Percentiles rank a stretch among this genome's conserved stretches.
Evolutionary conservation across 805 yeast species (phyloP).

Genomic region (Ogataea ganodermae): DNA sequence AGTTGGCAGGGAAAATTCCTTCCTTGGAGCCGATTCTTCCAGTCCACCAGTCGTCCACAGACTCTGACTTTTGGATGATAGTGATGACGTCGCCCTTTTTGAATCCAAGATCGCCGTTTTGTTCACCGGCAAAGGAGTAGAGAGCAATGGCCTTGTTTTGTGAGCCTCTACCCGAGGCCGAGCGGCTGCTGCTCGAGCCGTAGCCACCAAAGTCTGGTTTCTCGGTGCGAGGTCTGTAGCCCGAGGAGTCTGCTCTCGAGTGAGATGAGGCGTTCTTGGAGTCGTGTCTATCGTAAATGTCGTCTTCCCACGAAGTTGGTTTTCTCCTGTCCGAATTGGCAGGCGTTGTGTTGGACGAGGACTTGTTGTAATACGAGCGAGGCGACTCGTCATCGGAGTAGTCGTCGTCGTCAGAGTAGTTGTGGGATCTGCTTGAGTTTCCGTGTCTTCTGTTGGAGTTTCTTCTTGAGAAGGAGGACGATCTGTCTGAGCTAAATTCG

Average conservation of each 20-base stretch:
- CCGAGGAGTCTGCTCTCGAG: constrained; percentile 30
- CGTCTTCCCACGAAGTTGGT: constrained; percentile 80
- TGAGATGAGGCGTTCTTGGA: constrained; percentile 28
- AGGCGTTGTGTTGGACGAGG: constrained; percentile 17
- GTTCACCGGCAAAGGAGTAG: constrained; percentile 87
- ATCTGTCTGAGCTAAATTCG: constrained; percentile 59
- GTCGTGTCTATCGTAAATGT: constrained; percentile 62
- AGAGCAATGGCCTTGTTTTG: constrained; percentile 84
- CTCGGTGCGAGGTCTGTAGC: constrained; percentile 34
- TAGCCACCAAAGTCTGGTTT: constrained; percentile 38
- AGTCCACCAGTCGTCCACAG: constrained; percentile 98
- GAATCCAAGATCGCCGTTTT: constrained; percentile 89
- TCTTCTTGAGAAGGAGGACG: constrained; percentile 36
- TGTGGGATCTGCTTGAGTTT: constrained; percentile 12
- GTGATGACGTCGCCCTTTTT: constrained; percentile 92
- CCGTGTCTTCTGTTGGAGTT: constrained; percentile 12
- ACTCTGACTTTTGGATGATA: constrained; percentile 80
- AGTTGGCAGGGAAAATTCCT: constrained; percentile 97
- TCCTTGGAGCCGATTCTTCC: constrained; percentile 81
- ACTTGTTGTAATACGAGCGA: constrained; percentile 27
- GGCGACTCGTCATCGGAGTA: constrained; percentile 45
- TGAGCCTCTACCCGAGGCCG: constrained; percentile 36
- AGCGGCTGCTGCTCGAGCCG: constrained; percentile 33
- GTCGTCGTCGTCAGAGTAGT: constrained; percentile 30
- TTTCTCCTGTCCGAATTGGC: constrained; percentile 16